Evolutionary conservation across 495 filamentous ascomycete genomes (phyloP), one percentile per base, ranked within the genome.

Genomic region (Trichoderma parareesei): DNA sequence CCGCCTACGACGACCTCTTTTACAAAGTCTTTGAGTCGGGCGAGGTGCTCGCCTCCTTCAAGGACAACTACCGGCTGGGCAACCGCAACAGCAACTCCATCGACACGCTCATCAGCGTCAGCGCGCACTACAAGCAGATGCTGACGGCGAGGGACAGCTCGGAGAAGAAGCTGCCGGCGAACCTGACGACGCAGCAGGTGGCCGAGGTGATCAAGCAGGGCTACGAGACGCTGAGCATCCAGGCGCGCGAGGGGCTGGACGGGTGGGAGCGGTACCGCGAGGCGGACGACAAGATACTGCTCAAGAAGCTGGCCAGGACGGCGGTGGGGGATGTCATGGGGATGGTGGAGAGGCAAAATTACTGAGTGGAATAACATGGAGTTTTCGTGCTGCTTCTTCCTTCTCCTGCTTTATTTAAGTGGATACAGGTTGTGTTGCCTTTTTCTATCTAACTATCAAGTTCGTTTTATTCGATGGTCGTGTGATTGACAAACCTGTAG

Each of bases 11-110:
- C 70, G 95, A 98, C 71, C 81, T 98, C 11, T 96, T 98, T 76
- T 98, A 98, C 81, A 98, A 98, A 76, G 82, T 98, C 14, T 91
- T 98, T 60, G 94, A 98, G 75, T 89, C 85, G 16, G 92, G 92
- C 3, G 91, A 96, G 59, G 83, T 91, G 42, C 81, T 98, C 44
- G 77, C 83, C 35, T 92, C 91, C 75, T 97, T 97, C 76, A 84
- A 91, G 27, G 87, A 90, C 68, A 87, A 82, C 3, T 97, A 92
- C 75, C 69, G 73, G 6, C 71, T 90, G 46, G 73, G 72, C 8
- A 80, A 79, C 55, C 74, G 83, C 62, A 73, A 77, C 38, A 82
- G 79, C 20, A 86, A 84, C 66, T 88, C 89, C 0, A 94, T 98
- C 68, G 88, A 90, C 8, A 93, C 87, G 16, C 81, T 98, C 46